Percentiles rank a stretch among this genome's conserved stretches.
Conservation (phyloP, 129 eudicot species). For the Saussurea involucrata region DNA sequence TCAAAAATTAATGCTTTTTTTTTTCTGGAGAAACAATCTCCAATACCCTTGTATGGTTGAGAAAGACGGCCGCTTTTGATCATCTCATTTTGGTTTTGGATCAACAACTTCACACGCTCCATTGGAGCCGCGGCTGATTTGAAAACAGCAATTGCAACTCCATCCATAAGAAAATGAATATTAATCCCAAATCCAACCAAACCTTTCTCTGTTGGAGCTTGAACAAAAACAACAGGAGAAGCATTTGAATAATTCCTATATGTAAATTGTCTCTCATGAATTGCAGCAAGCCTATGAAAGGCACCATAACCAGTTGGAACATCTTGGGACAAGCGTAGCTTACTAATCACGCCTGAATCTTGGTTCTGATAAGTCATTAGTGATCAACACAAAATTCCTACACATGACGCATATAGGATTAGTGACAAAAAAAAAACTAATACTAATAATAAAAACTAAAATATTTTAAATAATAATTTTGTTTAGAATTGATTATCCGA, state of each 20-base stretch:
- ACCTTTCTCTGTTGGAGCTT: constrained; percentile 53
- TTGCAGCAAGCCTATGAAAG: constrained; percentile 22
- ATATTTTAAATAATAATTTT: too few species aligned
- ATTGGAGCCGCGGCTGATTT: constrained; percentile 56
- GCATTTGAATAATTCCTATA: constrained; percentile 34
- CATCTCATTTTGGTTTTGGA: constrained; percentile 70
- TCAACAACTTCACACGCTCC: constrained; percentile 58
- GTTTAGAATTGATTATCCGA: too few species aligned
- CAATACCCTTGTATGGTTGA: constrained; percentile 59
- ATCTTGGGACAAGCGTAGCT: constrained; percentile 29
- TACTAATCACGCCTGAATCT: background rate
- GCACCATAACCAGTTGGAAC: constrained; percentile 19
- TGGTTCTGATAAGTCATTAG: constrained; percentile 17
- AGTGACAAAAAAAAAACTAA: background rate
- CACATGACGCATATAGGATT: background rate
- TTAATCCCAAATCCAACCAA: constrained; percentile 42
- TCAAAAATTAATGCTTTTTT: constrained; percentile 1
- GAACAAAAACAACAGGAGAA: constrained; percentile 31
- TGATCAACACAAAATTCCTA: background rate
- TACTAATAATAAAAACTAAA: too few species aligned
- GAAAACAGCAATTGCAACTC: constrained; percentile 50
- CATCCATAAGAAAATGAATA: constrained; percentile 55
- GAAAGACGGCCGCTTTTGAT: constrained; percentile 50
- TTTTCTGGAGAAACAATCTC: constrained; percentile 57
- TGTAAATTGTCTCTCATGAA: constrained; percentile 23